Evolutionary conservation across 306 rosid species (phyloP).

Genomic region (Begonia fuchsioides): DNA sequence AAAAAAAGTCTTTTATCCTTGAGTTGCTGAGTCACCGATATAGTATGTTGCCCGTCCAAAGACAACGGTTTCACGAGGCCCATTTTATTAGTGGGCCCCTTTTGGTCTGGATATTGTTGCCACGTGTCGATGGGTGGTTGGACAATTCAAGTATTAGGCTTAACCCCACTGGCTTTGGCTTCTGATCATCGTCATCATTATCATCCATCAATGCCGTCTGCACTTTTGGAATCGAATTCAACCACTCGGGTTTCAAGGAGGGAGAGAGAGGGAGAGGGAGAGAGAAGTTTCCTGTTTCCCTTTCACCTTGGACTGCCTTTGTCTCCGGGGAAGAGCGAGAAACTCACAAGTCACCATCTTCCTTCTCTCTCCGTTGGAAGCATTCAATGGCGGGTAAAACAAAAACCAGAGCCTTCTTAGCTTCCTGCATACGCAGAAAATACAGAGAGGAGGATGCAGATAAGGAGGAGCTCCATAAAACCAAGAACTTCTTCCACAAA

Average conservation of each 20-base stretch:
- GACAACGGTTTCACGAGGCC: conserved; percentile 1
- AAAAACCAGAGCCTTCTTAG: conserved; percentile 9
- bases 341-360: conserved; percentile 18
- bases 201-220: conserved; percentile 33
- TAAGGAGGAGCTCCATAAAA: conserved; percentile 36
- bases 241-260: conserved; percentile 18
- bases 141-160: background rate
- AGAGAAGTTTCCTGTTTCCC: no score
- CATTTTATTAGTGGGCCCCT: conserved; percentile 16
- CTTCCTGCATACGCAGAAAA: conserved; percentile 1
- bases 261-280: conserved; percentile 15
- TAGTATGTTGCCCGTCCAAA: background rate
- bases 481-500: no score
- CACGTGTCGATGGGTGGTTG: background rate
- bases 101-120: background rate
- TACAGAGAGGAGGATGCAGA: conserved; percentile 41
- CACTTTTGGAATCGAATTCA: conserved; percentile 69
- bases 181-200: conserved; percentile 49
- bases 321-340: conserved; percentile 29
- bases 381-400: conserved; percentile 17
- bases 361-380: conserved; percentile 18
- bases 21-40: no score
- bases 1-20: no score
- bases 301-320: conserved; percentile 26
- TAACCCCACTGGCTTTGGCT: conserved; percentile 37